A percentile compares a stretch with the other conserved stretches of the same genome.
These are phyloP conservation scores for Trichophyton verrucosum DNA, from an alignment of 2,329 filamentous ascomycete species.

Conservation along the genomic window DNA sequence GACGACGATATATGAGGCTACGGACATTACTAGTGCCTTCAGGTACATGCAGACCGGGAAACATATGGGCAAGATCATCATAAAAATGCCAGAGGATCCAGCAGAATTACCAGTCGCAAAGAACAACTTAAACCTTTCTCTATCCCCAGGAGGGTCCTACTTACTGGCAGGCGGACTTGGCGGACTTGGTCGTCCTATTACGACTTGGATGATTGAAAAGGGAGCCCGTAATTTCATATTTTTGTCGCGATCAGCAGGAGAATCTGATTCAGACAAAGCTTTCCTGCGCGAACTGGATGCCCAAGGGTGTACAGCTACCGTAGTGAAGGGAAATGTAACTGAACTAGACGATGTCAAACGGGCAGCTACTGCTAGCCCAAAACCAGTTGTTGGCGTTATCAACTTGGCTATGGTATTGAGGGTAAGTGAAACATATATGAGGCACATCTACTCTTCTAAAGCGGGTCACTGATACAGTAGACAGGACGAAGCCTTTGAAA, in stretches of 20 bases:
- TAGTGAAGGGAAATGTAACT: constrained; percentile 11
- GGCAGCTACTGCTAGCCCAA: not conserved
- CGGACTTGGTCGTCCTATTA: constrained; percentile 6
- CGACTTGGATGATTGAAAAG: constrained; percentile 7
- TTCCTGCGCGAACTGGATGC: not conserved
- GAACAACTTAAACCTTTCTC: not conserved
- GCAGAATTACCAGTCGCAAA: not conserved
- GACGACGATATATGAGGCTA: not conserved
- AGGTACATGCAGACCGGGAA: constrained; percentile 20
- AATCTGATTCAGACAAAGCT: constrained; percentile 8
- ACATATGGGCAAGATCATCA: constrained; percentile 30
- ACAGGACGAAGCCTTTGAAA: not conserved
- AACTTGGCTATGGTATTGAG: constrained; percentile 12
- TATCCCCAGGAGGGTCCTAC: not conserved
- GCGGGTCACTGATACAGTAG: not conserved
- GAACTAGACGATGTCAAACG: constrained; percentile 6
- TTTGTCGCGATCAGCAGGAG: constrained; percentile 18
- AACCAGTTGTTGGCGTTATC: constrained; percentile 9
- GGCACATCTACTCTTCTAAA: not conserved
- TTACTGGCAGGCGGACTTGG: constrained; percentile 7
- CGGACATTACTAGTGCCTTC: constrained; percentile 9
- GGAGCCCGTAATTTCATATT: constrained; percentile 22
- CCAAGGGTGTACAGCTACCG: constrained; percentile 1
- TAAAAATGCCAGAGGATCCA: constrained; percentile 11
- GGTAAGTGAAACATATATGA: not conserved